Evolutionary conservation across 805 yeast species (phyloP).

Genomic region (Sugiyamaella smithiae): DNA sequence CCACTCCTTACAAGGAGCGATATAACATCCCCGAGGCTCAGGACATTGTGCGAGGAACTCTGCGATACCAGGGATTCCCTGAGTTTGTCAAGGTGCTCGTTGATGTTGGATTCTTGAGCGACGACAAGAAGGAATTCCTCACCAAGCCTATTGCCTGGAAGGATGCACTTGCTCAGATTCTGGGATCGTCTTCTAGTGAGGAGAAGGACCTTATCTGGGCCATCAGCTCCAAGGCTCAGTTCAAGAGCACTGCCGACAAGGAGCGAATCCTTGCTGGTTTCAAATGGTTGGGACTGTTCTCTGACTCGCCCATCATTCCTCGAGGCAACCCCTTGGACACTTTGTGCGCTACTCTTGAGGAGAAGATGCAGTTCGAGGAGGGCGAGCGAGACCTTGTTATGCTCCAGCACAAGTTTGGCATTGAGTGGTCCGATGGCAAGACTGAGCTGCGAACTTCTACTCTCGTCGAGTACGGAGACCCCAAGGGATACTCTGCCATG

Average conservation of each 20-base stretch:
- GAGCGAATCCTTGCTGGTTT: slow-evolving; percentile 84
- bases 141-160: slow-evolving; percentile 70
- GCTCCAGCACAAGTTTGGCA: slow-evolving; percentile 96
- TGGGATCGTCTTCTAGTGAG: slow-evolving; percentile 67
- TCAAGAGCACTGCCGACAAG: slow-evolving; percentile 79
- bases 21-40: slow-evolving; percentile 97
- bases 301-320: slow-evolving; percentile 72
- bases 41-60: slow-evolving; percentile 93
- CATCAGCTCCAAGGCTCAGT: slow-evolving; percentile 72
- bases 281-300: slow-evolving; percentile 91
- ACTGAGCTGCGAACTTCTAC: slow-evolving; percentile 94
- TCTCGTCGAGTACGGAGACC: slow-evolving; percentile 85
- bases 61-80: slow-evolving; percentile 98
- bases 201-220: slow-evolving; percentile 73
- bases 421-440: slow-evolving; percentile 92
- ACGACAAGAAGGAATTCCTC: slow-evolving; percentile 62
- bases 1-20: slow-evolving; percentile 87
- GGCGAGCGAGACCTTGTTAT: slow-evolving; percentile 95
- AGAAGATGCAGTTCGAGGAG: slow-evolving; percentile 91
- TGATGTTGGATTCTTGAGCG: slow-evolving; percentile 88
- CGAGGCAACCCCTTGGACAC: slow-evolving; percentile 95
- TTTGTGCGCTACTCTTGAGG: slow-evolving; percentile 92
- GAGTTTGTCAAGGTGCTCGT: slow-evolving; percentile 94
- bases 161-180: slow-evolving; percentile 71
- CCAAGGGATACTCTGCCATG: slow-evolving; percentile 94